Evolutionary conservation across 2,329 filamentous ascomycete species (phyloP), one percentile per base, ranked within the genome.

Genomic region (Cytospora paraplurivora): DNA sequence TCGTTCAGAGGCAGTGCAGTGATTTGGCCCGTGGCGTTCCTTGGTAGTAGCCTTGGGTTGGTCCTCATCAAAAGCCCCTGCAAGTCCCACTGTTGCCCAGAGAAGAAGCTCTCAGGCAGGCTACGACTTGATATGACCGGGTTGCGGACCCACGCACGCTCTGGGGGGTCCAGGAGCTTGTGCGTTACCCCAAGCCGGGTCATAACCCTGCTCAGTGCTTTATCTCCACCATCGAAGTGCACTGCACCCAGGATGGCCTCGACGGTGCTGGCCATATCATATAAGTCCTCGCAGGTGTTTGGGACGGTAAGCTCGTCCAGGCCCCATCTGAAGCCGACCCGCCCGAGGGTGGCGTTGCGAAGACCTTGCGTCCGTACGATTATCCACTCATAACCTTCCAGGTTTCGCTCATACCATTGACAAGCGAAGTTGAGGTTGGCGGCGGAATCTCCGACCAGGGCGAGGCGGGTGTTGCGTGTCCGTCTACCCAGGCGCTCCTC

Each of bases 201-300:
- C 35, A 47, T 52, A 27, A 61, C 41, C 15, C 33, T 56, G 3
- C 21, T 55, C 3, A 58, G 11, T 4, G 38, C 19, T 8, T 27
- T 15, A 35, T 38, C 17, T 8, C 38, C 50, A n/a, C 59, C 63
- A 33, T 64, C 63, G 32, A 53, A 32, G 15, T 64, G 21, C 33
- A 64, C 51, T 37, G 63, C 63, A 33, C 59, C 63, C 21, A 62
- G 37, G 49, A 64, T 19, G 13, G 63, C 63, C 37, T 64, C 63
- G 51, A 64, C 12, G 17, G 59, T 62, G 12, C 56, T 51, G 8
- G 63, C 60, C 49, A 64, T 13, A 17, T 34, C 17, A 27, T 49
- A 56, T 1, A 11, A 5, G 3, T 12, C 49, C 3, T 35, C 44
- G 17, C 52, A 38, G 17, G 19, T 50, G 3, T 54, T 10, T 2